A percentile compares a stretch with the other conserved stretches of the same genome.
Evolutionary conservation across 352 stramenopile species (phyloP).

Genomic region (Phytophthora citrophthora): DNA sequence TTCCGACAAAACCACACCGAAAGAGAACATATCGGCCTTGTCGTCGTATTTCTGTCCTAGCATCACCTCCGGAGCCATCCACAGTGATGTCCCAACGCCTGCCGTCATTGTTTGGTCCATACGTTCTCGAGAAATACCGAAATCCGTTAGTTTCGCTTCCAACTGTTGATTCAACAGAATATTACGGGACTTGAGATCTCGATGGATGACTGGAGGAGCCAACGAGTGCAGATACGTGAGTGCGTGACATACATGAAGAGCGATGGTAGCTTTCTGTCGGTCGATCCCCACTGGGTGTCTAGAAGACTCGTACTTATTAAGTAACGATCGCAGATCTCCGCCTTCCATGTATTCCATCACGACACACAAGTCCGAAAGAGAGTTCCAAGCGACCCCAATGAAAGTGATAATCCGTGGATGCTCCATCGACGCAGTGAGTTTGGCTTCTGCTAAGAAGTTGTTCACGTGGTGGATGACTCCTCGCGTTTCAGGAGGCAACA

Average conservation of each 20-base stretch:
- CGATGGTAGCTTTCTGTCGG: conserved; percentile 31
- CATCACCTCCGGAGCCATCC: conserved; percentile 7
- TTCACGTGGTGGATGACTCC: conserved; percentile 26
- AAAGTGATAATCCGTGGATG: conserved; percentile 43
- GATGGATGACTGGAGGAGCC: conserved; percentile 27
- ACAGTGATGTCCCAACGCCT: conserved; percentile 16
- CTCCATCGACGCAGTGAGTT: conserved; percentile 38
- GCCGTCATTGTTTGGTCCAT: conserved; percentile 40
- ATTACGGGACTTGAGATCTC: conserved; percentile 47
- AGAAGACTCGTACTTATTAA: conserved; percentile 27
- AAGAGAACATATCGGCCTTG: conserved; percentile 9
- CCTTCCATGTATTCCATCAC: conserved; percentile 54
- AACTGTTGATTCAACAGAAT: conserved; percentile 51
- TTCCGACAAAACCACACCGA: conserved; percentile 4
- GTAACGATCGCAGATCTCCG: conserved; percentile 44
- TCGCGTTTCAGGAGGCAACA: conserved; percentile 26
- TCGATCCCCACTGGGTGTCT: conserved; percentile 12
- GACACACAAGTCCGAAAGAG: conserved; percentile 41
- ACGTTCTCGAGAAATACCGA: conserved; percentile 47
- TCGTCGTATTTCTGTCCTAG: conserved; percentile 3
- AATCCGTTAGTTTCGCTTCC: conserved; percentile 67
- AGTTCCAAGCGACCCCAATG: conserved; percentile 47
- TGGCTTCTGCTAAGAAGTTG: conserved; percentile 43
- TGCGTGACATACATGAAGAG: conserved; percentile 41
- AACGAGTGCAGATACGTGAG: conserved; percentile 45